Evolutionary conservation across 176 grass and related monocot genomes (phyloP), one percentile per base, ranked within the genome.

Genomic region (Elymus sibiricus): DNA sequence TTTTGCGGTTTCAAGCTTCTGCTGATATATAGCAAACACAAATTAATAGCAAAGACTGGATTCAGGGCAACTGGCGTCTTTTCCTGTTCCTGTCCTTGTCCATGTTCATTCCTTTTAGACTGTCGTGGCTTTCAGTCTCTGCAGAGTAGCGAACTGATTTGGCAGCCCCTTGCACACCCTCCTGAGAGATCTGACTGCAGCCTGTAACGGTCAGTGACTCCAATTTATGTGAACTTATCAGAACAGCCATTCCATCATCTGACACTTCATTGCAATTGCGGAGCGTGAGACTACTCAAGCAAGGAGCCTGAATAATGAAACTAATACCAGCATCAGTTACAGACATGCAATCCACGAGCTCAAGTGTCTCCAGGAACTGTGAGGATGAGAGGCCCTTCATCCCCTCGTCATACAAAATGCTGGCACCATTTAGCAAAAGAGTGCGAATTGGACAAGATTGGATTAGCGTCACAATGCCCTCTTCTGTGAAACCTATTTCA

Each of bases 111-210:
- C 42, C 56, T 64, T 87, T 87, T 6, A 87, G 42, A 40, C 11
- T 40, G 31, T 26, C 31, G 4, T n/a, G 11, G 21, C 5, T 29
- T 81, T 65, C 68, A 72, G 7, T 28, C 66, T 80, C 55, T 0
- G 15, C 1, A 0, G 42, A 79, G 65, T 90, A 96, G 62, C 19
- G 22, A 84, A 88, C 49, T 62, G 66, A 51, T 86, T 42, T 88
- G 8, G 91, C 93, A 81, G 72, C 74, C 2, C 87, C 82, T 37
- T 78, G 84, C 53, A 80, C 91, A 78, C 77, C 94, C 38, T 91
- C 61, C 77, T 56, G 53, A 70, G 87, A 96, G 67, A 96, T 78
- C 74, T 25, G 32, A 37, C 28, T 44, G 44, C 89, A 93, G 31
- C 85, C 82, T 53, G 63, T 47, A 77, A 93, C 38, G 0, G 73